Conservation (phyloP, 208 protist species). For the Trypanosoma platydactyli region DNA sequence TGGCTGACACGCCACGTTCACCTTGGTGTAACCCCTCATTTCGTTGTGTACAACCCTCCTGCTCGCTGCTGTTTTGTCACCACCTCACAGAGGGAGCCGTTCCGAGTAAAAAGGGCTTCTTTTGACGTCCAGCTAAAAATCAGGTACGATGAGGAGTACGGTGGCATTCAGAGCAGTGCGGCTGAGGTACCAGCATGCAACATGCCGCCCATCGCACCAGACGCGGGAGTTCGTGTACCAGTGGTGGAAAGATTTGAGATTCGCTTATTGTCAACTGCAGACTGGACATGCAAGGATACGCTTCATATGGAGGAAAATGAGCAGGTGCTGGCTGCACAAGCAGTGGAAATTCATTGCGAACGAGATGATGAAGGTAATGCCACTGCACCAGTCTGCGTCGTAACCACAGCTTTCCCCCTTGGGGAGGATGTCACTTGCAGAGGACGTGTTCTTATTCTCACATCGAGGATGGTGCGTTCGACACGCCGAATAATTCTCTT, state of each 20-base stretch:
- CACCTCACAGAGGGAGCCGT: slow-evolving; percentile 62
- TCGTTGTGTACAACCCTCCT: slow-evolving; percentile 70
- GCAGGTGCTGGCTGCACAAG: slow-evolving; percentile 63
- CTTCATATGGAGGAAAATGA: slow-evolving; percentile 80
- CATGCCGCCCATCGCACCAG: slow-evolving; percentile 30
- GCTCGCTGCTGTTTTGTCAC: slow-evolving; percentile 71
- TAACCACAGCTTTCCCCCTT: slow-evolving; percentile 83
- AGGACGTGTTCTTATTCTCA: slow-evolving; percentile 66
- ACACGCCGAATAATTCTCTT: slow-evolving; percentile 41
- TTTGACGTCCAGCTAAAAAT: slow-evolving; percentile 84
- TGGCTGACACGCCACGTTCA: slow-evolving; percentile 76
- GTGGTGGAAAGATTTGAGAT: slow-evolving; percentile 70
- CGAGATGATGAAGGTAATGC: slow-evolving; percentile 39
- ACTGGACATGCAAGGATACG: slow-evolving; percentile 51
- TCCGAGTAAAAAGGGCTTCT: slow-evolving; percentile 58
- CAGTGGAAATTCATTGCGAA: slow-evolving; percentile 55
- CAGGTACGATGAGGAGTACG: slow-evolving; percentile 49
- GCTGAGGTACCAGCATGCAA: slow-evolving; percentile 41
- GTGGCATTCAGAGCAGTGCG: slow-evolving; percentile 36
- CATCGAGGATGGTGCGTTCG: slow-evolving; percentile 34
- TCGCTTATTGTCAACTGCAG: slow-evolving; percentile 48
- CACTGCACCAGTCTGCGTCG: slow-evolving; percentile 63
- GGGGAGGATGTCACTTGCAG: slow-evolving; percentile 85
- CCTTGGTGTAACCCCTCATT: slow-evolving; percentile 80
- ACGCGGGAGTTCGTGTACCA: slow-evolving; percentile 58